Conservation (phyloP, 1,139 yeast species). For the Protomyces gravidus region DNA sequence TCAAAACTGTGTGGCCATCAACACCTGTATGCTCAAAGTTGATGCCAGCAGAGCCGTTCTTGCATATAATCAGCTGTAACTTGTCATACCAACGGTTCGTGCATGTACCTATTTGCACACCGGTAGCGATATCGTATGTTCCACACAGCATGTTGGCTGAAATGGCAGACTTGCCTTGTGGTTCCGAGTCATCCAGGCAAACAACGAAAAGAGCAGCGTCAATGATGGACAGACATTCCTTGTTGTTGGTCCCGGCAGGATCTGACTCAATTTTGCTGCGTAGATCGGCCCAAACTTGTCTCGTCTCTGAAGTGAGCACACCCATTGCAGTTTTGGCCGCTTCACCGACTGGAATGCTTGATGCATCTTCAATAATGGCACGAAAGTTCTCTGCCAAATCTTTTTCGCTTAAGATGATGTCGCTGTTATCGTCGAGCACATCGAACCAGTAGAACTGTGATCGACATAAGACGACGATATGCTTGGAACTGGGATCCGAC, state of each 20-base stretch:
- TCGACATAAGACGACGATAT: conserved; percentile 75
- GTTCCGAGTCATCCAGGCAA: conserved; percentile 72
- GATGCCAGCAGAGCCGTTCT: conserved; percentile 87
- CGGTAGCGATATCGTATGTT: conserved; percentile 68
- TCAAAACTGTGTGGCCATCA: conserved; percentile 86
- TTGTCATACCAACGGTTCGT: conserved; percentile 95
- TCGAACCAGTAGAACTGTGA: conserved; percentile 94
- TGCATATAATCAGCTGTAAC: conserved; percentile 80
- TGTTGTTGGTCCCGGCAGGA: conserved; percentile 33
- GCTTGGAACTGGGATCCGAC: conserved; percentile 67
- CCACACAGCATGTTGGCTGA: conserved; percentile 86
- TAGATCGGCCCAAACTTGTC: conserved; percentile 77
- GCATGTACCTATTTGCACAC: conserved; percentile 89
- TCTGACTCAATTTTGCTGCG: conserved; percentile 45
- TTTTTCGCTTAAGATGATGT: conserved; percentile 64
- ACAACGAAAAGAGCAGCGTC: conserved; percentile 78
- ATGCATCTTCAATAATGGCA: conserved; percentile 69
- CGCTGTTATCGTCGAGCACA: conserved; percentile 68
- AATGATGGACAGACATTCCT: conserved; percentile 65
- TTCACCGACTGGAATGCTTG: conserved; percentile 56
- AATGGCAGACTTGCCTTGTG: conserved; percentile 62
- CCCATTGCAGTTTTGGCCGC: conserved; percentile 82
- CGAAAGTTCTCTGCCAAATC: conserved; percentile 72
- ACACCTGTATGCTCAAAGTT: conserved; percentile 95
- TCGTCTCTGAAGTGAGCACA: conserved; percentile 79